Base-by-base conservation (phyloP, 768 basidiomycete genomes). In the Psilocybe azurescens region DNA sequence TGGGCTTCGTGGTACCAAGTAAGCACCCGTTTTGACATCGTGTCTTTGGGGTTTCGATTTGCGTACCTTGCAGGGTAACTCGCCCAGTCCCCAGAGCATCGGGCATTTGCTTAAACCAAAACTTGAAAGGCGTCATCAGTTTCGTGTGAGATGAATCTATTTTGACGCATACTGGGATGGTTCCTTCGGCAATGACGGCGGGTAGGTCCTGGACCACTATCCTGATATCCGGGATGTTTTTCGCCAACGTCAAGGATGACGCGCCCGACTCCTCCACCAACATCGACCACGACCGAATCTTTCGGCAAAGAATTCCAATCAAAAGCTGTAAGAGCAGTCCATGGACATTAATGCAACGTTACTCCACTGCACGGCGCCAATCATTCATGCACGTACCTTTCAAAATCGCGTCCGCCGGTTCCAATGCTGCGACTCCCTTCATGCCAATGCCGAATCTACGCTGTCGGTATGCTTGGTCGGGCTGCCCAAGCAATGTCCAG, bases 251-350 rank as follows among this genome's bases (percentile, higher is more conserved):
- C 60, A 81, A 66, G 24, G 74, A 72, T 0, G 75, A 70, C 2
- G 33, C 33, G 33, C 33, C 89, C 89, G 36, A 90, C 85, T 3
- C 89, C 89, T 13, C 89, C 89, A 1, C 89, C 89, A 2, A 90
- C 87, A 59, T 91, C 89, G 4, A 90, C 83, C 11, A 90, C 75
- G 3, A 85, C 69, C 8, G 84, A 78, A 11, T 80, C 82, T n/a
- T 70, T 69, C 0, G 79, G 78, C 30, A 91, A 77, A 5, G 79
- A 70, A 16, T 74, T 67, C 85, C 89, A 91, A 44, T 85, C 80
- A 65, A 87, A 89, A 1, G 80, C 89, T 90, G 61, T 20, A 39
- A 51, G 33, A 16, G 2, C 3, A 20, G n/a, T 3, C 38, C 9
- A 14, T 3, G 38, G 38, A 39, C 14, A 14, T 44, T 16, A 11